Evolutionary conservation across 2,329 filamentous ascomycete species (phyloP), one percentile per base, ranked within the genome.

Genomic region (Decorospora gaudefroyi): DNA sequence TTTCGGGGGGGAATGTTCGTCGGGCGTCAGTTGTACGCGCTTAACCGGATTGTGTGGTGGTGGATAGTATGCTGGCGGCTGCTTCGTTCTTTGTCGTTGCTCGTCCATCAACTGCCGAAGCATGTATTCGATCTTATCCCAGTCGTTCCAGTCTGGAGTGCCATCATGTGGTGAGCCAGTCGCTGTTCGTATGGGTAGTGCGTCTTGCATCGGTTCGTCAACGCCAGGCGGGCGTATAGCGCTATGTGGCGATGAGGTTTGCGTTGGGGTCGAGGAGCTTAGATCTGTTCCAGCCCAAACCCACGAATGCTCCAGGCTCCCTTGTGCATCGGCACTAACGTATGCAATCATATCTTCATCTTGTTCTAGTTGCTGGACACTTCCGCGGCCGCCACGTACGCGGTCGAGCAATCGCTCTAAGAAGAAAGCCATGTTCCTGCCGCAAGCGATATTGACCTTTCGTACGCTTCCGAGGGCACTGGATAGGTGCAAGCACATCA

Each of bases 341-440:
- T 96, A 96, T 0, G 85, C 88, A 18, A 97, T 74, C 57, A 97
- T 80, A 66, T 96, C 92, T 65, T 97, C 91, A 61, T 99, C 91
- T 3, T 78, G 76, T 31, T 83, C 80, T 2, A 81, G 62, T 30
- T 69, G 65, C 22, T 70, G 62, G 19, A 68, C 68, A 2, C 59
- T 61, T 0, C 66, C 55, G 1, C 70, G 68, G 11, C 72, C 71
- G 16, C 68, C 74, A 8, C 76, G 76, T 12, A 78, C 57, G 25
- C 80, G 80, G 22, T 82, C 79, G 1, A 83, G 73, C 3, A 97
- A 70, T 4, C 78, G 76, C 3, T 83, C 82, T 4, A 92, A 71
- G 66, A 97, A 96, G 68, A 95, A 96, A 0, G 82, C 78, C 2
- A 96, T 72, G 61, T 91, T 88, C 9, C 88, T 84, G 1, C 91